Conservation (phyloP, 345 rosid genomes). For the Gossypium thurberi region DNA sequence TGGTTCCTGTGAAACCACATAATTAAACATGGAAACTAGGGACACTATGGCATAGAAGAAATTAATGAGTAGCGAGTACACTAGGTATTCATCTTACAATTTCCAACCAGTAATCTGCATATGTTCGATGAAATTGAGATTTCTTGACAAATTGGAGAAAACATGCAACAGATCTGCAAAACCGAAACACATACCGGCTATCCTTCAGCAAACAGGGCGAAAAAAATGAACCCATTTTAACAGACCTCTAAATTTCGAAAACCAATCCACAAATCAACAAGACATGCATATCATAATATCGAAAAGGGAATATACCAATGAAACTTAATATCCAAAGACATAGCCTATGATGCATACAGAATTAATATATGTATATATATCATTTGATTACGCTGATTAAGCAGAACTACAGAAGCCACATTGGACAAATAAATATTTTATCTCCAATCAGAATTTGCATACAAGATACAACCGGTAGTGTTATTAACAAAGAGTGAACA, state of each 20-base stretch:
- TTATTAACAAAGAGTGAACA: background rate
- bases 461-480: background rate
- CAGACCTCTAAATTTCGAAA: background rate
- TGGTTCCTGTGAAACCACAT: conserved; percentile 49
- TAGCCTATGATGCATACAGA: background rate
- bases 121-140: conserved; percentile 77
- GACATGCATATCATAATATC: background rate
- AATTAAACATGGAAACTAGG: background rate
- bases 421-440: background rate
- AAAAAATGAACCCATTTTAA: background rate
- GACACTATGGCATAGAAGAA: background rate
- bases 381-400: background rate
- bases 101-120: conserved; percentile 81
- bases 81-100: conserved; percentile 50
- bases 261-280: background rate
- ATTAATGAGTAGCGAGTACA: background rate
- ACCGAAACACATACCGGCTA: conserved; percentile 13
- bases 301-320: background rate
- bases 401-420: background rate
- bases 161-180: conserved; percentile 69
- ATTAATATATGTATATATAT: background rate
- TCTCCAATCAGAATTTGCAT: background rate
- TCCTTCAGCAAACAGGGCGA: background rate
- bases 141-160: conserved; percentile 70
- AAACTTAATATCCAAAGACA: background rate